These are phyloP conservation scores for Scutellaria minor DNA, from an alignment of 257 asterid species.

Conservation along the genomic window DNA sequence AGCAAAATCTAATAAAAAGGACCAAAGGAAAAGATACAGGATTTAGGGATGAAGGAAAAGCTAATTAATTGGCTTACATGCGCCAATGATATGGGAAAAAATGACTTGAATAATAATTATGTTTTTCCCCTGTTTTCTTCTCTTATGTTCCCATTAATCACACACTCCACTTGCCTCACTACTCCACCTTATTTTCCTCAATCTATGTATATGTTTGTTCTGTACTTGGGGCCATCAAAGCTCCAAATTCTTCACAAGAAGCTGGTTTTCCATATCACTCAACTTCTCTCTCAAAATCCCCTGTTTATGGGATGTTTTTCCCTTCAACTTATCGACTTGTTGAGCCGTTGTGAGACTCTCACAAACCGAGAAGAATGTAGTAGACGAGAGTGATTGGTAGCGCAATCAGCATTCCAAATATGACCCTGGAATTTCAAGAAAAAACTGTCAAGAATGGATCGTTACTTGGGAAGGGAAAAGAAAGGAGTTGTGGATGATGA, in stretches of 20 bases:
- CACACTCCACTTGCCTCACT: conserved; percentile 23
- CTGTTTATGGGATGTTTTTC: neutral
- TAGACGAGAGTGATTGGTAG: conserved; percentile 67
- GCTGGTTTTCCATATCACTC: neutral
- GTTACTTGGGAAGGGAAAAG: neutral
- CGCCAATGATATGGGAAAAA: conserved; percentile 39
- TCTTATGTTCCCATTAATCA: conserved; percentile 42
- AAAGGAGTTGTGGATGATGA: neutral
- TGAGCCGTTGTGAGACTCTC: neutral
- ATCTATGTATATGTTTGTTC: conserved; percentile 29
- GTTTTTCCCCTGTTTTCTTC: conserved; percentile 45
- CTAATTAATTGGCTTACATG: conserved; percentile 39
- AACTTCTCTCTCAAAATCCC: neutral
- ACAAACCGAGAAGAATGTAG: conserved; percentile 63
- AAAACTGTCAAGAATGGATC: neutral
- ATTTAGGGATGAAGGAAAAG: conserved; percentile 4
- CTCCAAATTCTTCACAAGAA: conserved; percentile 24
- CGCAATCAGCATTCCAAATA: conserved; percentile 70
- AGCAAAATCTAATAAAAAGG: conserved; percentile 28
- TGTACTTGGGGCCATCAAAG: conserved; percentile 23
- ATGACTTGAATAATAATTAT: conserved; percentile 23
- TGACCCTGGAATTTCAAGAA: conserved; percentile 50
- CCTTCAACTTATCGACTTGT: neutral
- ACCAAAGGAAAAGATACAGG: neutral
- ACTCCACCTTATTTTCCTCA: conserved; percentile 34